A percentile compares a stretch with the other conserved stretches of the same genome.
phyloP scores from a whole-genome alignment of 768 basidiomycete genomes.

The Suillus subalutaceus region DNA sequence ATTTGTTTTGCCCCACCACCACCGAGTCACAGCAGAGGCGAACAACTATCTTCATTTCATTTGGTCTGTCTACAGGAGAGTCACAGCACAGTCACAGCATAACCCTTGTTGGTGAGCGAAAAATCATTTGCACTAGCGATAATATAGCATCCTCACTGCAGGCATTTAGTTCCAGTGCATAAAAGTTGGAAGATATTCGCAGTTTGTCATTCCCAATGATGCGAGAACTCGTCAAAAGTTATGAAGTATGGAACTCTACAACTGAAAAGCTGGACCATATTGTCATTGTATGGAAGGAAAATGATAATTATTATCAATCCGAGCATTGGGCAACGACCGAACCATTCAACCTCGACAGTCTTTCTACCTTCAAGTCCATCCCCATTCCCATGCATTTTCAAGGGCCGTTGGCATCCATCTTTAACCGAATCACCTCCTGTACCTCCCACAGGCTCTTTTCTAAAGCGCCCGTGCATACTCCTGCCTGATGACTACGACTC shows the following conservation, averaged over 20 bases:
- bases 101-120: neutral
- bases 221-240: neutral
- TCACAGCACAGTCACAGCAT: neutral
- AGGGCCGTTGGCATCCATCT: neutral
- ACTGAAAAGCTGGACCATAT: neutral
- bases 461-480: neutral
- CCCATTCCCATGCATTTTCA: conserved; percentile 2
- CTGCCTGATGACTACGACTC: neutral
- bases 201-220: neutral
- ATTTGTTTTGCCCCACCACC: neutral
- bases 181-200: neutral
- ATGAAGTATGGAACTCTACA: neutral
- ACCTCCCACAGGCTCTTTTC: neutral
- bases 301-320: neutral
- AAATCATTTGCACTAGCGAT: neutral
- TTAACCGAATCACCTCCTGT: neutral
- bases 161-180: neutral
- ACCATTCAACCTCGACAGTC: neutral
- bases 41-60: too few species aligned
- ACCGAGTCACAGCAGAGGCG: too few species aligned
- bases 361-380: neutral
- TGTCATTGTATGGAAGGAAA: neutral
- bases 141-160: neutral
- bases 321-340: too few species aligned
- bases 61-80: too few species aligned